Evolutionary conservation across 768 basidiomycete species (phyloP).

Genomic region (Gelatoporia subvermispora): DNA sequence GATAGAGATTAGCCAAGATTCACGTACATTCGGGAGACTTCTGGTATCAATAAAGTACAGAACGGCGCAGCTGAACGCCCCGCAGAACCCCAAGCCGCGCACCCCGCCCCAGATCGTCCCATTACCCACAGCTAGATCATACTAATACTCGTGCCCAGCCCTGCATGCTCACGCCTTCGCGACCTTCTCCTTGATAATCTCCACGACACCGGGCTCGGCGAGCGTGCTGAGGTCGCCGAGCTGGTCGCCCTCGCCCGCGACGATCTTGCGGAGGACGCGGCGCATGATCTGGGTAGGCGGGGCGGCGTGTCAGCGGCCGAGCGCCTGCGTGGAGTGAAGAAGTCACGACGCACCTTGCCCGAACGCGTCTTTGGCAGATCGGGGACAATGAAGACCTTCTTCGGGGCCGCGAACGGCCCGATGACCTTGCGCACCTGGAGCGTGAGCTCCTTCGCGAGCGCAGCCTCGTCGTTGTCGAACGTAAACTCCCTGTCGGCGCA

Average conservation of each 20-base stretch:
- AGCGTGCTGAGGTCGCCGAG: slow-evolving; percentile 92
- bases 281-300: slow-evolving; percentile 69
- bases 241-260: slow-evolving; percentile 90
- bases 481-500: slow-evolving; percentile 63
- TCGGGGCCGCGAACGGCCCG: slow-evolving; percentile 95
- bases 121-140: background rate
- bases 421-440: slow-evolving; percentile 97
- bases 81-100: too few relatives aligned
- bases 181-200: slow-evolving; percentile 79
- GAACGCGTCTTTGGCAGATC: slow-evolving; percentile 94
- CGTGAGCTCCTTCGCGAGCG: slow-evolving; percentile 79
- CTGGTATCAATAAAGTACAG: background rate
- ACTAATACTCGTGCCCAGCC: background rate
- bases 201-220: slow-evolving; percentile 84
- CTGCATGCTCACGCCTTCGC: slow-evolving; percentile 23
- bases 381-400: slow-evolving; percentile 77
- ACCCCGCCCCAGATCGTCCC: background rate
- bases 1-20: too few relatives aligned
- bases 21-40: background rate
- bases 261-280: slow-evolving; percentile 94
- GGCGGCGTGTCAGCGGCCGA: background rate
- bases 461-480: slow-evolving; percentile 68
- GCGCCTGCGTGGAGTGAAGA: background rate
- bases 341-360: slow-evolving; percentile 64
- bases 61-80: too few relatives aligned